phyloP scores from a whole-genome alignment of 2,329 filamentous ascomycete genomes.

The Pestalotiopsis sp. region DNA sequence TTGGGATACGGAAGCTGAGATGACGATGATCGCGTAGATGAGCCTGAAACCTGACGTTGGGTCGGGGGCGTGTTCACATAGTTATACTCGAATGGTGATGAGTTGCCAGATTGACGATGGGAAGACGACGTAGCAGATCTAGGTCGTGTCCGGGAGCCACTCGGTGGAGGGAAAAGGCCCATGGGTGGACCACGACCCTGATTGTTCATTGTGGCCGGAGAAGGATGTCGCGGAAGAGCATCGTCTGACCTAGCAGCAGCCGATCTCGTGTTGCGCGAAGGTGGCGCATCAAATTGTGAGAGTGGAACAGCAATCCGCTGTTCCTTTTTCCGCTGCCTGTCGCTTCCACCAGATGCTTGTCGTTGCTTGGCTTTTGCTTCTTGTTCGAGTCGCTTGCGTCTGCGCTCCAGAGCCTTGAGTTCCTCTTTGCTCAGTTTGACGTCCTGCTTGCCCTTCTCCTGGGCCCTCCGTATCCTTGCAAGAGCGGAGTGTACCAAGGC shows the following conservation, averaged over 20 bases:
- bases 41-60: conserved; percentile 47
- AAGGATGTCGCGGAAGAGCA: conserved; percentile 37
- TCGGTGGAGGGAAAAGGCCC: conserved; percentile 52
- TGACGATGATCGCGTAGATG: conserved; percentile 33
- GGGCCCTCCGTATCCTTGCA: conserved; percentile 76
- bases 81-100: conserved; percentile 46
- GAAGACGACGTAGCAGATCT: conserved; percentile 44
- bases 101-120: conserved; percentile 34
- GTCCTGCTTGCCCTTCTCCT: conserved; percentile 72
- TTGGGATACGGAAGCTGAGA: conserved; percentile 29
- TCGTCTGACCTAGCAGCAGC: conserved; percentile 31
- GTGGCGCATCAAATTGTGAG: conserved; percentile 47
- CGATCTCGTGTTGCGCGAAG: conserved; percentile 34
- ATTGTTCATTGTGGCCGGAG: conserved; percentile 37
- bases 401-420: conserved; percentile 74
- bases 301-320: conserved; percentile 54
- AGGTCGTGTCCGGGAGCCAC: conserved; percentile 38
- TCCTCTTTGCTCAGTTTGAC: conserved; percentile 81
- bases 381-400: conserved; percentile 58
- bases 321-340: conserved; percentile 40
- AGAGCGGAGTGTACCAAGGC: conserved; percentile 75
- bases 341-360: conserved; percentile 55
- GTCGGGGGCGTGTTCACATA: conserved; percentile 36
- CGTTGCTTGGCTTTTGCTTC: conserved; percentile 40
- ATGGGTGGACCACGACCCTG: conserved; percentile 44